Evolutionary conservation across 768 basidiomycete species (phyloP), one percentile per base, ranked within the genome.

Genomic region (Amanita fuliginea): DNA sequence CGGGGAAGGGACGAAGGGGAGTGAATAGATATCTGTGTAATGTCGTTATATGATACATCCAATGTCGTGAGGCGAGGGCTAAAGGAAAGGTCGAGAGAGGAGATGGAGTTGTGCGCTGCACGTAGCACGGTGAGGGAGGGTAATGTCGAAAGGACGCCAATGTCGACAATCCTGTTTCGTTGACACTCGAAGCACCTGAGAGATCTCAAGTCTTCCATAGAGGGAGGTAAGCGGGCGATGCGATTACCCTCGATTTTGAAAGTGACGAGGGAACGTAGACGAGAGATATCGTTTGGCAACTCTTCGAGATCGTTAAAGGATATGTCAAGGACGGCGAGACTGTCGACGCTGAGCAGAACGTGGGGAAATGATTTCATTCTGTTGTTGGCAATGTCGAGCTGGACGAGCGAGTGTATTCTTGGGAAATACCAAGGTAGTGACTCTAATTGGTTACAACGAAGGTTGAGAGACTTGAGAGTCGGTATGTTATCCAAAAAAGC

Each of bases 311-410:
- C 79, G 69, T 99, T 99, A 73, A 97, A 97, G 0, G 96, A 98
- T 34, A 96, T 72, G 58, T 98, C 94, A 16, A 99, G 80, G 57
- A 94, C 89, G 33, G 75, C 68, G 16, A 99, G 76, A n/a, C 68
- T 74, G 4, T 70, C 64, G 59, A 98, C 77, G 53, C 83, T 71
- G 62, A 77, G 81, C 22, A 99, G 76, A 32, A 86, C 86, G 0
- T 69, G 55, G 0, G 95, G 95, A 45, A 98, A 72, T 6, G 59
- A 60, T 24, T 75, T 75, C 63, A 97, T 92, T 62, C 91, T 89
- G 73, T 98, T 99, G 66, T 97, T 97, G 47, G 93, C 95, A 51
- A 98, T 84, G 66, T 96, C 95, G 54, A 98, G 76, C 21, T 79
- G 78, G 43, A 76, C 78, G 47, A 98, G 77, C 39, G 70, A 64